Evolutionary conservation across 1,284 basidiomycete species (phyloP), one percentile per base, ranked within the genome.

Genomic region (Coniferiporia weirii): DNA sequence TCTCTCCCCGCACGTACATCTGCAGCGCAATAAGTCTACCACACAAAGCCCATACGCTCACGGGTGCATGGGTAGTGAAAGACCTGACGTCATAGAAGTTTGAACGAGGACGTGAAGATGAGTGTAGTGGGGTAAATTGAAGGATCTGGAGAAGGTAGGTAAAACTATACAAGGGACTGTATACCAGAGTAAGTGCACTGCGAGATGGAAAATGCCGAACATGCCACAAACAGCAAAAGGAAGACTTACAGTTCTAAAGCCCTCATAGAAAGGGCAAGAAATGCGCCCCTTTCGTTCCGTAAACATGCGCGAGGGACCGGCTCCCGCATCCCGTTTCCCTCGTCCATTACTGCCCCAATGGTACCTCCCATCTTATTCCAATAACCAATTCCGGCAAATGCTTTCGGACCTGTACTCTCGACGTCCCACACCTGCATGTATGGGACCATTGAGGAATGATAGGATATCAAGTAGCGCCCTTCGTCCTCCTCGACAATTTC

Each of bases 391-490:
- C n/a, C n/a, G n/a, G n/a, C n/a, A n/a, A n/a, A n/a, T n/a, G n/a
- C n/a, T n/a, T n/a, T n/a, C n/a, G n/a, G n/a, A n/a, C n/a, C n/a
- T n/a, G n/a, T n/a, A n/a, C n/a, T n/a, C n/a, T n/a, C n/a, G n/a
- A n/a, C n/a, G n/a, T n/a, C n/a, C n/a, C n/a, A n/a, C n/a, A n/a
- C n/a, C n/a, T n/a, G n/a, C n/a, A n/a, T n/a, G n/a, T n/a, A n/a
- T n/a, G n/a, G n/a, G n/a, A n/a, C n/a, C n/a, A n/a, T n/a, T n/a
- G n/a, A n/a, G 40, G 12, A 22, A 56, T 43, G 59, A 47, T 46
- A 54, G 4, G 61, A 52, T 10, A 62, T 15, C 34, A 62, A 43
- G 52, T 51, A 59, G 13, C 61, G 52, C 10, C 60, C 60, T 10
- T 57, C 60, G 20, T 49, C 17, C 3, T 40, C 46, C 1, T 44